A percentile compares a stretch with the other conserved stretches of the same genome.
Conservation (phyloP, 306 rosid species). For the Castanea crenata region DNA sequence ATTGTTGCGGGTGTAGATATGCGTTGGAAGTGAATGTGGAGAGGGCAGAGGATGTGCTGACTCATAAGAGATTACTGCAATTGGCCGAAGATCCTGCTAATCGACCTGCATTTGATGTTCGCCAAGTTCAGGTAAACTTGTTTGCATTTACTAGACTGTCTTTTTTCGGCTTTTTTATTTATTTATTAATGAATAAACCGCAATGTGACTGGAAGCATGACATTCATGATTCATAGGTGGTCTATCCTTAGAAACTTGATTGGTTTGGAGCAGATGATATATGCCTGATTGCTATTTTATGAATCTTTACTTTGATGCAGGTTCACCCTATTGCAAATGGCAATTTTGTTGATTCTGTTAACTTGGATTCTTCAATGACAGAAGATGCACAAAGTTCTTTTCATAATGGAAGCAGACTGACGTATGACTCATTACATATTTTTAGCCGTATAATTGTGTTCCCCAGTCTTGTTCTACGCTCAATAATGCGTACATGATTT, state of each 20-base stretch:
- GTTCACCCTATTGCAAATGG: slow-evolving; percentile 65
- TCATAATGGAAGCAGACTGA: slow-evolving; percentile 58
- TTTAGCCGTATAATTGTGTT: not conserved
- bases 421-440: slow-evolving; percentile 48
- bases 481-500: not conserved
- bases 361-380: slow-evolving; percentile 72
- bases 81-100: slow-evolving; percentile 71
- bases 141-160: not conserved
- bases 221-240: no score
- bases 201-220: not conserved
- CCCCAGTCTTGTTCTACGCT: not conserved
- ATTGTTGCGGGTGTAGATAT: slow-evolving; percentile 57
- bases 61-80: slow-evolving; percentile 79
- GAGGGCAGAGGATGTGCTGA: slow-evolving; percentile 95
- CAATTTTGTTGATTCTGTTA: slow-evolving; percentile 47
- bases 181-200: not conserved
- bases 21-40: slow-evolving; percentile 98
- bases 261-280: not conserved
- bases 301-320: slow-evolving; percentile 44
- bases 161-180: not conserved
- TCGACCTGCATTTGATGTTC: slow-evolving; percentile 86
- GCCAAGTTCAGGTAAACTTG: slow-evolving; percentile 69
- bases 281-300: slow-evolving; percentile 2
- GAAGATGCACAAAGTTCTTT: slow-evolving; percentile 94
- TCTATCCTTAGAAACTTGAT: not conserved